Percentiles rank a stretch among this genome's conserved stretches.
These are phyloP conservation scores for Cajanus cajan DNA, from an alignment of 306 rosid genomes.

Conservation along the genomic window DNA sequence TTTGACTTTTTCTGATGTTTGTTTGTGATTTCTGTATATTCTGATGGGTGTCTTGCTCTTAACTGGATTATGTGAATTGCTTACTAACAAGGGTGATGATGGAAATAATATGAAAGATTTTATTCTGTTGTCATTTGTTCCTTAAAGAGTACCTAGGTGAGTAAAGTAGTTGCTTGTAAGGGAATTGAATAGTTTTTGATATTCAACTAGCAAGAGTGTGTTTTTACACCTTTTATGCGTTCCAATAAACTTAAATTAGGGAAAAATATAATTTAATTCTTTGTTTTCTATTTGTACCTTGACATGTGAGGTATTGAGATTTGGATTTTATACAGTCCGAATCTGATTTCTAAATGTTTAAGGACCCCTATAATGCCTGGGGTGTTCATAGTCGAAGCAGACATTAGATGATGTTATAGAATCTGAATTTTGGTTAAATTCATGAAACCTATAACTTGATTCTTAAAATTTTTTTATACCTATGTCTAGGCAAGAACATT, in stretches of 20 bases:
- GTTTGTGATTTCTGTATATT: not conserved
- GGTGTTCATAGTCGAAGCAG: not conserved
- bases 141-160: slow-evolving; percentile 8
- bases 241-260: not conserved
- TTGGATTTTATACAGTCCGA: not conserved
- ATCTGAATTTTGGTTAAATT: slow-evolving; percentile 3
- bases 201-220: slow-evolving; percentile 2
- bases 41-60: not conserved
- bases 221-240: not conserved
- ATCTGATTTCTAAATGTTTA: not conserved
- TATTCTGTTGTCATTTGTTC: slow-evolving; percentile 15
- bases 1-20: slow-evolving; percentile 5
- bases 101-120: slow-evolving; percentile 14
- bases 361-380: not conserved
- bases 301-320: not conserved
- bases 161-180: not conserved
- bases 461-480: not conserved
- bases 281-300: not conserved
- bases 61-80: slow-evolving; percentile 28
- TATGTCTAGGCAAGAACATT: not conserved
- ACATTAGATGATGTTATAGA: not conserved
- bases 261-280: not conserved
- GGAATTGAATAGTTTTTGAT: not conserved
- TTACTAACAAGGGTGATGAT: slow-evolving; percentile 29
- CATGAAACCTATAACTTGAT: not conserved